These are phyloP conservation scores for Annulohypoxylon bovei DNA, from an alignment of 495 filamentous ascomycete genomes.

Conservation along the genomic window DNA sequence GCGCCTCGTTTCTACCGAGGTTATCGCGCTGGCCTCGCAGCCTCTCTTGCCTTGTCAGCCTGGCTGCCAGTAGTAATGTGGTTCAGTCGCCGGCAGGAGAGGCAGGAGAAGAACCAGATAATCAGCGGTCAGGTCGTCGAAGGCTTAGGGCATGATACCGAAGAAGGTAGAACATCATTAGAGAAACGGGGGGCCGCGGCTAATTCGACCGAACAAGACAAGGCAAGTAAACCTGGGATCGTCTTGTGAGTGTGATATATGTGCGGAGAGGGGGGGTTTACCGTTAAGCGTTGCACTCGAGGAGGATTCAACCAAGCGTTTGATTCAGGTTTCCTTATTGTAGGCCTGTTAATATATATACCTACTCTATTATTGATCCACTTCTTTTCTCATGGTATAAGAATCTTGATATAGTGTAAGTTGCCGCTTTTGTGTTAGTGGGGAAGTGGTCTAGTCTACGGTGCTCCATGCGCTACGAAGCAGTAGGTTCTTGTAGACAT, in stretches of 20 bases:
- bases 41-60: conserved; percentile 21
- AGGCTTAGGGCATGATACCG: conserved; percentile 8
- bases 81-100: conserved; percentile 24
- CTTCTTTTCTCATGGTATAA: neutral
- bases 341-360: neutral
- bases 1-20: conserved; percentile 28
- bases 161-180: conserved; percentile 19
- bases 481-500: neutral
- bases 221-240: conserved; percentile 16
- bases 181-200: conserved; percentile 11
- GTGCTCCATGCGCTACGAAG: neutral
- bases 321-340: neutral
- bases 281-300: neutral
- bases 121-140: conserved; percentile 15
- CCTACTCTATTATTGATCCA: neutral
- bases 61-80: conserved; percentile 26
- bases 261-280: neutral
- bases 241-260: neutral
- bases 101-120: conserved; percentile 7
- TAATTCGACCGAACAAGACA: conserved; percentile 20
- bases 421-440: neutral
- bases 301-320: neutral
- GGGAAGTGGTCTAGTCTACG: neutral
- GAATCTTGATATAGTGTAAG: neutral
- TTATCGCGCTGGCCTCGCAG: conserved; percentile 27